phyloP scores from a whole-genome alignment of 2,329 filamentous ascomycete genomes.

The Colletotrichum sp. region DNA sequence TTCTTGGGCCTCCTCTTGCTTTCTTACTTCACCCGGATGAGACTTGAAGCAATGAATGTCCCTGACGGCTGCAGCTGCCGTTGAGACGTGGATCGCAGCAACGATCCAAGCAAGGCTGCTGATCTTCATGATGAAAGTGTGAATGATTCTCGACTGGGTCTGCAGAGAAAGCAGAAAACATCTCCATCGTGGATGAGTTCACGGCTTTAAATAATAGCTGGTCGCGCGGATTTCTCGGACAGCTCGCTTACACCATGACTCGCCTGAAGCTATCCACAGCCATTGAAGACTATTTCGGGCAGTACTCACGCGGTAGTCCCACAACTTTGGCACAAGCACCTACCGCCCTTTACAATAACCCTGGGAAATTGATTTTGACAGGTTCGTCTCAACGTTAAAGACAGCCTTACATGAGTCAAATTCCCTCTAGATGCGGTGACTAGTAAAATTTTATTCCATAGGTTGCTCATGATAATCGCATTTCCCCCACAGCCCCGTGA shows the following conservation, averaged over 20 bases:
- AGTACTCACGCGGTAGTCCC: neutral
- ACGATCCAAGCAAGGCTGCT: neutral
- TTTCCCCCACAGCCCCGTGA: neutral
- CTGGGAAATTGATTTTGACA: neutral
- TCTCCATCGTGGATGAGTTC: rapidly evolving
- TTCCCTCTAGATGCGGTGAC: too few species aligned
- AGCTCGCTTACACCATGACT: neutral
- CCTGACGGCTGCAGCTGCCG: neutral
- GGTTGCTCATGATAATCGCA: neutral
- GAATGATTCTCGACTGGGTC: neutral
- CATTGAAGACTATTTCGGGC: neutral
- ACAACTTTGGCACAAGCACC: neutral
- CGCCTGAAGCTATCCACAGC: neutral
- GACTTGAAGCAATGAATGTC: neutral
- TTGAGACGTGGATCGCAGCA: neutral
- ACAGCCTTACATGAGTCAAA: neutral
- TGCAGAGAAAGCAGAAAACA: rapidly evolving
- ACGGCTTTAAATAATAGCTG: rapidly evolving
- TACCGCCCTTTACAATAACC: neutral
- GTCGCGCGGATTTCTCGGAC: neutral
- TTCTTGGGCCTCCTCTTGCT: neutral
- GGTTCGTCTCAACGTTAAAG: neutral
- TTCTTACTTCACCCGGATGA: neutral
- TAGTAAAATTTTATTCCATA: too few species aligned
- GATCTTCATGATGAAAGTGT: neutral